These are phyloP conservation scores for Aureobasidium sp. DNA, from an alignment of 2,329 filamentous ascomycete genomes.

Conservation along the genomic window DNA sequence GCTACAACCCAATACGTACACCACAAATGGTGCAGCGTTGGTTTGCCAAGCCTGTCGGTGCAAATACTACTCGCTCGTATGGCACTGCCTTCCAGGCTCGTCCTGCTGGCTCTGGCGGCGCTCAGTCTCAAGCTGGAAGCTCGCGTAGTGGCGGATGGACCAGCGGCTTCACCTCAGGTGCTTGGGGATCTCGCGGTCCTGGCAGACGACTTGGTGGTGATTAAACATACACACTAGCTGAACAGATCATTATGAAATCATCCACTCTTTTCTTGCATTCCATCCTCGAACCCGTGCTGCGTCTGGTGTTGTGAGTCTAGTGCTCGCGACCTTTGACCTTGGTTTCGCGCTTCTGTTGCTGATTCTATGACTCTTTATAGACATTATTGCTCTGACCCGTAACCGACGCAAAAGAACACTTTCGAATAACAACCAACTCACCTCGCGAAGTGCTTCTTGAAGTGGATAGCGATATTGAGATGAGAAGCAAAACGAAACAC, in stretches of 20 bases:
- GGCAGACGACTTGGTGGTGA: slow-evolving; percentile 54
- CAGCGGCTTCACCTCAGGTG: slow-evolving; percentile 23
- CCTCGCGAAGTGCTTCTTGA: no score
- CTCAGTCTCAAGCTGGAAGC: slow-evolving; percentile 32
- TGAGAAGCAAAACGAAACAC: no score
- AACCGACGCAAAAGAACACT: no score
- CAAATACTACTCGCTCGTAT: slow-evolving; percentile 45
- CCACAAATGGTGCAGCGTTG: slow-evolving; percentile 64
- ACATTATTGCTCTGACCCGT: no score
- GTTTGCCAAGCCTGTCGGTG: slow-evolving; percentile 46
- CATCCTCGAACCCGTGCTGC: not conserved
- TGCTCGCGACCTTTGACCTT: not conserved
- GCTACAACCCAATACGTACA: slow-evolving; percentile 67
- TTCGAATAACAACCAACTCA: no score
- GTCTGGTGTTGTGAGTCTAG: not conserved
- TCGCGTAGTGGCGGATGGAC: slow-evolving; percentile 28
- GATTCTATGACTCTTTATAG: no score
- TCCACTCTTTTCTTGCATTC: not conserved
- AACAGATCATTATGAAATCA: not conserved
- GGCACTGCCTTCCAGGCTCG: slow-evolving; percentile 54
- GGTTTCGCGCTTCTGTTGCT: no score
- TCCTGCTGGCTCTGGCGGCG: slow-evolving; percentile 29
- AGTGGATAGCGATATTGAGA: no score
- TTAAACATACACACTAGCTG: slow-evolving; percentile 11
- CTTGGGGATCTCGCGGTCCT: slow-evolving; percentile 55